A percentile compares a stretch with the other conserved stretches of the same genome.
Evolutionary conservation across 1,139 yeast species (phyloP).

Genomic region (Debaryomycetaceae sp.): DNA sequence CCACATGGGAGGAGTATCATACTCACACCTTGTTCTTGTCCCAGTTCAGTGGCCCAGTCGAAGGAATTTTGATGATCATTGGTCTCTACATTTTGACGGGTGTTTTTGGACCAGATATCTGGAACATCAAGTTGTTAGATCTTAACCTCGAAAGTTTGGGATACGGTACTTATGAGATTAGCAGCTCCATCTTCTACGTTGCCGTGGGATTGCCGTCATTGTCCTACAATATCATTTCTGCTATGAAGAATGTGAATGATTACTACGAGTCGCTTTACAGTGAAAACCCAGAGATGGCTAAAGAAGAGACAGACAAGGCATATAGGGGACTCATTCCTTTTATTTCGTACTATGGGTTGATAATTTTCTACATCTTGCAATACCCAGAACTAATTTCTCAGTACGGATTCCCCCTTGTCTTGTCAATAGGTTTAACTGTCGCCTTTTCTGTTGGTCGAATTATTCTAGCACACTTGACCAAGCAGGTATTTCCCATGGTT

Average conservation of each 20-base stretch:
- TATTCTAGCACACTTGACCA: slow-evolving; percentile 81
- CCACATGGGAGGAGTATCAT: slow-evolving; percentile 96
- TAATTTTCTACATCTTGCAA: slow-evolving; percentile 44
- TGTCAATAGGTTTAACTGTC: slow-evolving; percentile 69
- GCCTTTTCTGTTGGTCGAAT: slow-evolving; percentile 90
- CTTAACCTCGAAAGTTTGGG: slow-evolving; percentile 35
- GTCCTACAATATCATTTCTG: slow-evolving; percentile 67
- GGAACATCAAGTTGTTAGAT: slow-evolving; percentile 44
- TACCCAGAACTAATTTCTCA: slow-evolving; percentile 50
- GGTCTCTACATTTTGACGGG: slow-evolving; percentile 60
- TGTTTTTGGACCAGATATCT: slow-evolving; percentile 62
- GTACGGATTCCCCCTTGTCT: slow-evolving; percentile 55
- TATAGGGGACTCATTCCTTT: slow-evolving; percentile 69
- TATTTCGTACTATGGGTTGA: slow-evolving; percentile 55
- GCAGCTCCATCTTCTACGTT: slow-evolving; percentile 41
- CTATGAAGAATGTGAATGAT: slow-evolving; percentile 64
- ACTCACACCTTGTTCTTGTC: slow-evolving; percentile 81
- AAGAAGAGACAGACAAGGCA: slow-evolving; percentile 40
- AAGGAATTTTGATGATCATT: slow-evolving; percentile 74
- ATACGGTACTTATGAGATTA: slow-evolving; percentile 20
- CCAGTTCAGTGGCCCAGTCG: slow-evolving; percentile 90
- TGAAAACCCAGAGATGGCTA: slow-evolving; percentile 16
- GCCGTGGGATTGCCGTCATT: slow-evolving; percentile 54
- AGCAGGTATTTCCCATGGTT: slow-evolving; percentile 68
- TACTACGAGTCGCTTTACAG: slow-evolving; percentile 36